These are phyloP conservation scores for Psilocybe subaeruginosa DNA, from an alignment of 768 basidiomycete genomes.

Conservation along the genomic window DNA sequence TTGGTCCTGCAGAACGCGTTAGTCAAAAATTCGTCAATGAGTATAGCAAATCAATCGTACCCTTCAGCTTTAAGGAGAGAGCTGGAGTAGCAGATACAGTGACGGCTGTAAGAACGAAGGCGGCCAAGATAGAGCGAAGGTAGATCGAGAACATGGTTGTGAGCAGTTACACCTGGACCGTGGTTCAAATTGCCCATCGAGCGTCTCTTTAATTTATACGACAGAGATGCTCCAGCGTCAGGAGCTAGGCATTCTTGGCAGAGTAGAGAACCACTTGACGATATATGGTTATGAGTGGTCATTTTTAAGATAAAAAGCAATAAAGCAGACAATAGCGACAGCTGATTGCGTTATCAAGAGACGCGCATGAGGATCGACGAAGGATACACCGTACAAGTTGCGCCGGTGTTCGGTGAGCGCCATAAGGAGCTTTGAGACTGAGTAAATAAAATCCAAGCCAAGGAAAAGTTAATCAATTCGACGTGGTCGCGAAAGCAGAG, in stretches of 20 bases:
- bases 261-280: not conserved
- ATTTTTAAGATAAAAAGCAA: not conserved
- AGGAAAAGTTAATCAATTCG: not conserved
- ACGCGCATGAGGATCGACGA: constrained; percentile 3
- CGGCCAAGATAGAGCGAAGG: constrained; percentile 18
- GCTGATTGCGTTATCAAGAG: constrained; percentile 6
- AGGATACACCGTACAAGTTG: not conserved
- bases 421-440: not conserved
- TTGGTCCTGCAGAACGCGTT: constrained; percentile 25
- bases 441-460: not conserved
- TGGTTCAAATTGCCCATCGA: not conserved
- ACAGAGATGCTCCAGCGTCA: not conserved
- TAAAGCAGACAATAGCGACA: constrained; percentile 1
- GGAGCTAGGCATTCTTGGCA: constrained; percentile 2
- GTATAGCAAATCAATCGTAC: constrained; percentile 12
- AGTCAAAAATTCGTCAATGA: not conserved
- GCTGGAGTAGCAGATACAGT: constrained; percentile 26
- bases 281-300: not conserved
- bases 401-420: not conserved
- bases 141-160: constrained; percentile 19
- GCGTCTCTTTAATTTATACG: constrained; percentile 1
- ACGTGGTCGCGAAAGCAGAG: not conserved
- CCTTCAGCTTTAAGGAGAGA: constrained; percentile 27
- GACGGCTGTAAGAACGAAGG: constrained; percentile 26
- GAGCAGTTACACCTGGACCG: not conserved